Percentiles rank a stretch among this genome's conserved stretches.
Conservation (phyloP, 2,329 filamentous ascomycete species). For the Sphaerulina musiva region DNA sequence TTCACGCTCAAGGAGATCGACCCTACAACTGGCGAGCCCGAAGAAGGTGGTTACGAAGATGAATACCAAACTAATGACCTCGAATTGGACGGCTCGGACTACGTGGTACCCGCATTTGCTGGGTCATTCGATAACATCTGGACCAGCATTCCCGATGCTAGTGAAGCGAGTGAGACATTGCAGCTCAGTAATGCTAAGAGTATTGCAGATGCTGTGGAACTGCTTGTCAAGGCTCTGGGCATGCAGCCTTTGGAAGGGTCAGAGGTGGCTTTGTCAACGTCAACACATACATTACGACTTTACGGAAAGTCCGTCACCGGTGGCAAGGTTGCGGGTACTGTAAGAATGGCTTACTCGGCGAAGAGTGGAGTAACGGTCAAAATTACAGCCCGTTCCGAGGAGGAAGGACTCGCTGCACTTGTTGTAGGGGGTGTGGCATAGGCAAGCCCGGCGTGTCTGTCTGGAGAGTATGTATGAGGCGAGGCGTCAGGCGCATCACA, state of each 20-base stretch:
- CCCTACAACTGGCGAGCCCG: constrained; percentile 83
- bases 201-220: constrained; percentile 92
- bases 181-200: constrained; percentile 83
- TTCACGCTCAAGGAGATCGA: constrained; percentile 99
- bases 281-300: constrained; percentile 89
- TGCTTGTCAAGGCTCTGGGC: constrained; percentile 77
- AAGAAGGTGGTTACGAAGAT: constrained; percentile 89
- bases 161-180: constrained; percentile 84
- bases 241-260: constrained; percentile 91
- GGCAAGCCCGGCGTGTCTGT: background rate
- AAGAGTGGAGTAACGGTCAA: constrained; percentile 95
- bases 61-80: constrained; percentile 96
- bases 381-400: constrained; percentile 85
- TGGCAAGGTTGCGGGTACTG: constrained; percentile 76
- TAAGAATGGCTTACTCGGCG: constrained; percentile 89
- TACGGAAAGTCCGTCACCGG: constrained; percentile 92
- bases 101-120: constrained; percentile 86
- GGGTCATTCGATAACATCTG: constrained; percentile 93
- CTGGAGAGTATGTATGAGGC: background rate
- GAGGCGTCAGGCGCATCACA: background rate
- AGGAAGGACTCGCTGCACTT: constrained; percentile 79
- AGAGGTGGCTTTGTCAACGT: constrained; percentile 79
- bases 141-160: constrained; percentile 68
- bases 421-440: constrained; percentile 80
- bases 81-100: constrained; percentile 85